Evolutionary conservation across 129 eudicot species (phyloP), one percentile per base, ranked within the genome.

Genomic region (Saposhnikovia divaricata): DNA sequence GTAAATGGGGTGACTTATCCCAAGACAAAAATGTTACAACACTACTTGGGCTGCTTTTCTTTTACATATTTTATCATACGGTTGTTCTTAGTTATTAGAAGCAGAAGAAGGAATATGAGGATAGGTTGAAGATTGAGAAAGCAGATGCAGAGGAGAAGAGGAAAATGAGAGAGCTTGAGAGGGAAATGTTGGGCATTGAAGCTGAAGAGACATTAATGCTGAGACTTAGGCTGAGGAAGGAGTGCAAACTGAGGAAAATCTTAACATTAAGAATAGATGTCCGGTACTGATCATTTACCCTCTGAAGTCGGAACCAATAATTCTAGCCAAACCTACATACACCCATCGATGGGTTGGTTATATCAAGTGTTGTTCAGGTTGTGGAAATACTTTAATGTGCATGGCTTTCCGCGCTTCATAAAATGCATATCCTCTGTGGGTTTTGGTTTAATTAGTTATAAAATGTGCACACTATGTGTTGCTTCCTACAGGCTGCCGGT

Each of bases 41-140:
- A 21, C 81, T 43, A 44, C 88, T 91, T 45, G 97, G 97, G 38
- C 27, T 85, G 44, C 25, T 94, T 43, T 94, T 94, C 82, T 90
- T 94, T 74, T 84, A 70, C 40, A 66, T 94, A 80, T 94, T 94
- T 81, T 94, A 94, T 80, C 81, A 78, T 23, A 82, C 87, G 0
- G 98, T 94, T 42, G 96, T 94, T 79, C 79, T 94, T 40, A 90
- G 82, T 75, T 94, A 94, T 79, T 89, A 79, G 80, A 89, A 84
- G 78, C 92, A 94, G 90, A 90, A 84, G 83, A 85, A 85, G 81
- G 98, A 94, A 83, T 91, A 91, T 6, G 98, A 94, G 11, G 98
- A 94, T 75, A 86, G 98, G 84, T 48, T 87, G 74, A 92, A 92
- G 90, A 88, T 94, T 76, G 92, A 90, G 86, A 86, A 82, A 84